Evolutionary conservation across 257 asterid species (phyloP), one percentile per base, ranked within the genome.

Genomic region (Anisodus tanguticus): DNA sequence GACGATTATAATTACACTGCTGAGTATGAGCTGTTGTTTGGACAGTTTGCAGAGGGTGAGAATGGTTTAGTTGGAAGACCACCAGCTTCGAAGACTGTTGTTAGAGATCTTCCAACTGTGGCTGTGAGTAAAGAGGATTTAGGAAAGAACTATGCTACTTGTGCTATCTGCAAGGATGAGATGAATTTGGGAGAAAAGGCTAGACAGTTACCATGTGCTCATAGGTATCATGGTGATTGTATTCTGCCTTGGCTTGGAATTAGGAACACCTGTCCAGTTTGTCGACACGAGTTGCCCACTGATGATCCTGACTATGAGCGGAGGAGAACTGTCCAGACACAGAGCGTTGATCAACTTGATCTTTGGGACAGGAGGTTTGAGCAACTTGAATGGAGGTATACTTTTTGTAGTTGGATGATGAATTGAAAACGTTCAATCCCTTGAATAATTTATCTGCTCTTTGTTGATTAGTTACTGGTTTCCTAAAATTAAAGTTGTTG

Each of bases 241-340:
- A 90, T 92, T 51, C 15, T 87, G 31, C 96, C 94, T 26, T 92
- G 96, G 96, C 88, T 92, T 62, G 90, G 87, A 82, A 51, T 92
- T 84, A 89, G 90, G 85, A 92, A 91, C 76, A 90, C 95, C 12
- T 92, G 95, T 77, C 95, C 95, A 9, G 95, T 92, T 83, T 92
- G 94, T 88, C 87, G 94, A 85, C 86, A 84, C 43, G 94, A 91
- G 89, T 86, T 92, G 86, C 94, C 92, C 58, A 91, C 93, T n/a
- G 94, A 93, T 87, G 93, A 93, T 85, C 89, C 85, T 4, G 91
- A 88, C 60, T 93, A 92, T 77, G 97, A 92, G 79, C 85, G 70
- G 58, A 85, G 86, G 64, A 89, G 84, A 85, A 91, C 72, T 49
- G 47, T 77, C 47, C 64, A 31, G 35, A 31, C 35, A 66, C 89